Conservation (phyloP, 2,329 filamentous ascomycete genomes). For the Colletotrichum viniferum region DNA sequence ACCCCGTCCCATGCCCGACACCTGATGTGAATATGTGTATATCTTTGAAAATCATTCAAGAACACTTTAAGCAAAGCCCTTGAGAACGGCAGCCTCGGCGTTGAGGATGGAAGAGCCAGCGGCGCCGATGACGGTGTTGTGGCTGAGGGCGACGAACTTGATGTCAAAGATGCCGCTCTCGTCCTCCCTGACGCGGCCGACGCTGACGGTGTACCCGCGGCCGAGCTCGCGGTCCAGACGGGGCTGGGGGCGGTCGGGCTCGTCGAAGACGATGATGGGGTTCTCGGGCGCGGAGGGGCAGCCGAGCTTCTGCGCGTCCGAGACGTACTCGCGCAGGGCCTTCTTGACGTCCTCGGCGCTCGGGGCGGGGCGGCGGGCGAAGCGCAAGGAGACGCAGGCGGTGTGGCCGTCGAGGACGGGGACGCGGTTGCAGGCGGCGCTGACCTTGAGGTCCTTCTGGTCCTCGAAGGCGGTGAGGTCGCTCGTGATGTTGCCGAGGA, state of each 20-base stretch:
- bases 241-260: constrained; percentile 89
- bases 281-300: constrained; percentile 85
- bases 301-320: constrained; percentile 81
- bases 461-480: constrained; percentile 78
- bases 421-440: constrained; percentile 90
- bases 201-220: constrained; percentile 87
- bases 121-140: constrained; percentile 89
- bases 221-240: constrained; percentile 86
- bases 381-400: constrained; percentile 88
- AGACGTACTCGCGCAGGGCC: constrained; percentile 80
- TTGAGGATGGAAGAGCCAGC: constrained; percentile 97
- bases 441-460: constrained; percentile 76
- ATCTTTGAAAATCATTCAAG: no score
- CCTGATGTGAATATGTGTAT: not conserved
- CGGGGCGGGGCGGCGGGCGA: constrained; percentile 76
- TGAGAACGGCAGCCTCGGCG: constrained; percentile 88
- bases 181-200: constrained; percentile 85
- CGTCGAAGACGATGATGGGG: constrained; percentile 87
- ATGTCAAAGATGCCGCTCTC: constrained; percentile 90
- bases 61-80: constrained; percentile 72
- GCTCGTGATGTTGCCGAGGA: constrained; percentile 76
- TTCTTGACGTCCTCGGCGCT: constrained; percentile 76
- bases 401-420: constrained; percentile 95
- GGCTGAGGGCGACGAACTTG: constrained; percentile 92
- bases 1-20: not conserved